phyloP scores from a whole-genome alignment of 1,139 yeast species.

The Suhomyces taliae region DNA sequence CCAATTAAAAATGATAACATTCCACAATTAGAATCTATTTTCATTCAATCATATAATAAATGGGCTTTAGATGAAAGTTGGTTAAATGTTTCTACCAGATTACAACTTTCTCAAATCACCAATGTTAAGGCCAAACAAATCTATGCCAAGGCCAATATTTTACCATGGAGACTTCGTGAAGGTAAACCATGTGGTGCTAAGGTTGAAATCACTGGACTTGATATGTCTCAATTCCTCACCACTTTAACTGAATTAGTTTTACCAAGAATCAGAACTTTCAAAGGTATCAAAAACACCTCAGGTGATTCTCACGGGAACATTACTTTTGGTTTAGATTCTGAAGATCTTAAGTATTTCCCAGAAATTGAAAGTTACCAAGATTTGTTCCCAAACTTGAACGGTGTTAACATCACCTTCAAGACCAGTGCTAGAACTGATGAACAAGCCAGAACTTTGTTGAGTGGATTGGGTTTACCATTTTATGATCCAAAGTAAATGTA shows the following conservation, averaged over 20 bases:
- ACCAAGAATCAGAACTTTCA: conserved; percentile 88
- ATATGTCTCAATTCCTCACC: conserved; percentile 80
- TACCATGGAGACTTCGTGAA: conserved; percentile 83
- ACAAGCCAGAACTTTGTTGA: conserved; percentile 84
- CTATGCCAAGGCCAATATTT: conserved; percentile 75
- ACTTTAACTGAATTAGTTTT: conserved; percentile 90
- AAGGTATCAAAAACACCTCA: conserved; percentile 69
- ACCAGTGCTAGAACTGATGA: conserved; percentile 90
- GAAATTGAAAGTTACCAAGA: conserved; percentile 92
- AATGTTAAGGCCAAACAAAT: conserved; percentile 79
- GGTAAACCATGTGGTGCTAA: conserved; percentile 95
- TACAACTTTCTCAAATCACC: conserved; percentile 90
- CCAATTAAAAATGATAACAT: conserved; percentile 67
- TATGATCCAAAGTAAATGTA: conserved; percentile 15
- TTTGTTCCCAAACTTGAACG: conserved; percentile 83
- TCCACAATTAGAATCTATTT: conserved; percentile 66
- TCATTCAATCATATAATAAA: conserved; percentile 74
- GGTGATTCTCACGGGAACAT: conserved; percentile 89
- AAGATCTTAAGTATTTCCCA: conserved; percentile 82
- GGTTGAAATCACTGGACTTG: conserved; percentile 72
- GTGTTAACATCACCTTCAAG: conserved; percentile 81
- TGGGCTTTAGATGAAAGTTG: conserved; percentile 74
- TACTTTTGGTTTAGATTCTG: conserved; percentile 78
- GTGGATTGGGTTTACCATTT: conserved; percentile 85
- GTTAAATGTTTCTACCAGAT: conserved; percentile 72